Evolutionary conservation across 305 asterid genomes (phyloP), one percentile per base, ranked within the genome.

Genomic region (Fraxinus ornus): DNA sequence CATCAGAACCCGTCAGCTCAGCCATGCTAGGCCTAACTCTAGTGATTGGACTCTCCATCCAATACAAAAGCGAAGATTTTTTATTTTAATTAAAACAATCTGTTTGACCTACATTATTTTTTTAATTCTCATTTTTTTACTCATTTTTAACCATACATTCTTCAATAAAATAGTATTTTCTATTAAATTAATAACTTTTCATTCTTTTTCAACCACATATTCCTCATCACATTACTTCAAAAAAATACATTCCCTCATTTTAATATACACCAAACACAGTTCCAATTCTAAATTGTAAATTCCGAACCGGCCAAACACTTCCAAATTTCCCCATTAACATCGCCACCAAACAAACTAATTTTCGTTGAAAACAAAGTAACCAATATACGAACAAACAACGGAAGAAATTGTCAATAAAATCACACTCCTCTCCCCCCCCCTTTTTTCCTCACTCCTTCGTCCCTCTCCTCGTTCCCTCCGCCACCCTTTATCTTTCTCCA

Each of bases 401-500:
- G 44, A 78, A 72, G 32, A 78, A 72, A 6, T 76, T 36, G 90
- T 79, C 85, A 81, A 85, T 85, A 85, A 66, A 87, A 75, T 10
- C 62, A 83, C 60, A 39, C 60, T 15, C 33, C 60, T 74, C 78
- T 66, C 49, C 55, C 13, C 5, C 55, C 49, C 1, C 12, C 49
- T 26, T 76, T 68, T 33, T 78, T 19, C 75, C 81, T 4, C 78
- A 44, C 77, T 47, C 49, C 36, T 44, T 78, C 22, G 39, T 41
- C 22, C 75, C 91, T 88, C 91, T 87, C 95, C 89, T 93, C 79
- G 97, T 90, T 83, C 88, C 85, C 90, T 92, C 95, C 97, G 95
- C 92, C 93, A 83, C 91, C 87, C 84, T 82, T 83, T 76, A 79
- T 64, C 35, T 76, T 68, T 41, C 75, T 64, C 79, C 75, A 24